A percentile compares a stretch with the other conserved stretches of the same genome.
These are phyloP conservation scores for Spizellomyces sp. DNA, from an alignment of 192 early-diverging fungal species.

Conservation along the genomic window DNA sequence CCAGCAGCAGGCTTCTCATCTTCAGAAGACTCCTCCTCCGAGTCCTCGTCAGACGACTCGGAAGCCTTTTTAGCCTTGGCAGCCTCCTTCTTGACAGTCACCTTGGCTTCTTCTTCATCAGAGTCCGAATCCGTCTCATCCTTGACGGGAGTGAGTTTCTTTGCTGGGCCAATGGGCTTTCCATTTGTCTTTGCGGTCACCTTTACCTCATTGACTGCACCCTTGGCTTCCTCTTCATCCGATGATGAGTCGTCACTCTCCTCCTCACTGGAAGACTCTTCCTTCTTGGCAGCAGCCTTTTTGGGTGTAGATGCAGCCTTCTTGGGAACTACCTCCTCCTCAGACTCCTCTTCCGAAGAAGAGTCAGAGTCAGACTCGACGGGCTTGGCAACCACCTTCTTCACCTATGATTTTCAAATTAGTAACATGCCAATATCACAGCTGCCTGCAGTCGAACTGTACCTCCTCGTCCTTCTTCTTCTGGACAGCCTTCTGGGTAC, in stretches of 20 bases:
- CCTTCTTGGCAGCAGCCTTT: slow-evolving; percentile 48
- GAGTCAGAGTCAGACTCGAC: slow-evolving; percentile 72
- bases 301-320: slow-evolving; percentile 20
- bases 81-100: slow-evolving; percentile 25
- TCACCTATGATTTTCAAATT: background rate
- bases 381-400: slow-evolving; percentile 6
- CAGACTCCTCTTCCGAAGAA: slow-evolving; percentile 35
- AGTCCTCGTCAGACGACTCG: slow-evolving; percentile 33
- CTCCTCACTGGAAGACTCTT: slow-evolving; percentile 34
- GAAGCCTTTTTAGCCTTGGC: slow-evolving; percentile 41
- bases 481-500: slow-evolving; percentile 13
- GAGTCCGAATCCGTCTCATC: slow-evolving; percentile 33
- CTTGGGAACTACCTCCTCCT: slow-evolving; percentile 34
- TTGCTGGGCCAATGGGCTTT: slow-evolving; percentile 32
- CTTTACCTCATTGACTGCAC: slow-evolving; percentile 18
- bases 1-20: slow-evolving; percentile 19
- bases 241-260: slow-evolving; percentile 43
- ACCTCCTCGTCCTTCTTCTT: slow-evolving; percentile 8
- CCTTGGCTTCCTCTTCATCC: slow-evolving; percentile 45
- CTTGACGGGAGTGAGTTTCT: slow-evolving; percentile 27
- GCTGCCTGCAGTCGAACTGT: background rate
- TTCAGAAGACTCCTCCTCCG: slow-evolving; percentile 40
- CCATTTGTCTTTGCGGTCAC: slow-evolving; percentile 43
- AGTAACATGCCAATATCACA: background rate
- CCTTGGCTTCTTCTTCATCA: slow-evolving; percentile 22